phyloP scores from a whole-genome alignment of 140 eudicot species.

The Ambrosia hybrid region DNA sequence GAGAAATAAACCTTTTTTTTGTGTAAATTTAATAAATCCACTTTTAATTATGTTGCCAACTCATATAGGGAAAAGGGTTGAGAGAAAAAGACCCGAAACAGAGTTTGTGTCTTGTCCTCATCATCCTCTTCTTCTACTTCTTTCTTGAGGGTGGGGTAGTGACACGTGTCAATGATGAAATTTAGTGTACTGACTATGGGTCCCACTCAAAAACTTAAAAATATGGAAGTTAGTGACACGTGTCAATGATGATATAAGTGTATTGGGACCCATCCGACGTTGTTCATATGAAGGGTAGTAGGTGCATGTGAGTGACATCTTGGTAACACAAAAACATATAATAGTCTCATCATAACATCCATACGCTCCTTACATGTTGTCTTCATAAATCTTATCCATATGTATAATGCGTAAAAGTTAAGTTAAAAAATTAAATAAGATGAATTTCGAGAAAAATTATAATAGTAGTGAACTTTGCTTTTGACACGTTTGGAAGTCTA shows the following conservation, averaged over 20 bases:
- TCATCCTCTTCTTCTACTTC: background rate
- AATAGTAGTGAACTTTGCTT: no score
- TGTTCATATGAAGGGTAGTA: conserved; percentile 27
- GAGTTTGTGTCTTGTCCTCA: conserved; percentile 17
- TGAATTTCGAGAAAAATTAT: no score
- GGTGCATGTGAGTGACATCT: conserved; percentile 52
- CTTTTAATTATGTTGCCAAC: conserved; percentile 5
- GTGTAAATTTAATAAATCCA: background rate
- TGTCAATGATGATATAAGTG: conserved; percentile 20
- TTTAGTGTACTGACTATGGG: conserved; percentile 23
- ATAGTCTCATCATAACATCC: conserved; percentile 19
- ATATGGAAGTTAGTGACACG: conserved; percentile 40
- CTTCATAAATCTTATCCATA: background rate
- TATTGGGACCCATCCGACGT: conserved; percentile 40
- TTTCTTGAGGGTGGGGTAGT: conserved; percentile 22
- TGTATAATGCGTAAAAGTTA: no score
- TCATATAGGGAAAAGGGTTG: background rate
- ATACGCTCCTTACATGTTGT: background rate
- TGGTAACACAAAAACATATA: conserved; percentile 33
- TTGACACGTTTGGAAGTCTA: no score
- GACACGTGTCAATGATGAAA: conserved; percentile 36
- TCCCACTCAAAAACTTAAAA: conserved; percentile 31
- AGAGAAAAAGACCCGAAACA: conserved; percentile 37
- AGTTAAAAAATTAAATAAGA: no score
- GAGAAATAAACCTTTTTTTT: background rate